These are phyloP conservation scores for Coelastrella sp. DNA, from an alignment of 139 green algal genomes.

Conservation along the genomic window DNA sequence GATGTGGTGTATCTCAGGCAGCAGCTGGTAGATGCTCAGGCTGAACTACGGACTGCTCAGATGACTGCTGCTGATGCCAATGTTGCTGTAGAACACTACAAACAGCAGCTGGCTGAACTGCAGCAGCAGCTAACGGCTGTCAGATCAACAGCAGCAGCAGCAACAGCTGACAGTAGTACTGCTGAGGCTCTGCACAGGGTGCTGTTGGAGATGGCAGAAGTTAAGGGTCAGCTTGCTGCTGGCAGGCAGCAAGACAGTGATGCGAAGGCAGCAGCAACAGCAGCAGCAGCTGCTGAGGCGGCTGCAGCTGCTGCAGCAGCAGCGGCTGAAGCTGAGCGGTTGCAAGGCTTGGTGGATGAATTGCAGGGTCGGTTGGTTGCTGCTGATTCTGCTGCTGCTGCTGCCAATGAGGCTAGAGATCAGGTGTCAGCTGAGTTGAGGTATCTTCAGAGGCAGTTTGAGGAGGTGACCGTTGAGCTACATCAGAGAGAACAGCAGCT, in stretches of 20 bases:
- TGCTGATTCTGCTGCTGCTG: neutral
- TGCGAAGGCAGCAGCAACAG: neutral
- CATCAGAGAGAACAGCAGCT: neutral
- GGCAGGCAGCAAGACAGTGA: neutral
- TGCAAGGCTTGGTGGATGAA: neutral
- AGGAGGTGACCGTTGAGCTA: conserved; percentile 33
- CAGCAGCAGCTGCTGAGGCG: conserved; percentile 6
- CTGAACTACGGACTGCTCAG: neutral
- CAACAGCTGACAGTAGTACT: too few relatives aligned
- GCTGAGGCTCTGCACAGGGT: neutral
- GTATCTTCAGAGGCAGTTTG: conserved; percentile 24
- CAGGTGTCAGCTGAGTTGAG: conserved; percentile 24
- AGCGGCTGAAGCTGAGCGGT: conserved; percentile 5
- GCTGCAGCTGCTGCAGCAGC: neutral
- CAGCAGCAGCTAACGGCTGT: conserved; percentile 13
- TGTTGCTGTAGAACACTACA: neutral
- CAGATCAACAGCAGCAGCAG: neutral
- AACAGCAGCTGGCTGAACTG: neutral
- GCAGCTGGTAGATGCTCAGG: neutral
- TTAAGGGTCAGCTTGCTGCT: neutral
- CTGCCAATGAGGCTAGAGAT: neutral
- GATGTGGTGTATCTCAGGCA: neutral
- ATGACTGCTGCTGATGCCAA: neutral
- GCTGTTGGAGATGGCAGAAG: neutral
- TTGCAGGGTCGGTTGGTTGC: conserved; percentile 16